A percentile compares a stretch with the other conserved stretches of the same genome.
Conservation (phyloP, 352 stramenopile genomes). For the Globisporangium heterothallicum region DNA sequence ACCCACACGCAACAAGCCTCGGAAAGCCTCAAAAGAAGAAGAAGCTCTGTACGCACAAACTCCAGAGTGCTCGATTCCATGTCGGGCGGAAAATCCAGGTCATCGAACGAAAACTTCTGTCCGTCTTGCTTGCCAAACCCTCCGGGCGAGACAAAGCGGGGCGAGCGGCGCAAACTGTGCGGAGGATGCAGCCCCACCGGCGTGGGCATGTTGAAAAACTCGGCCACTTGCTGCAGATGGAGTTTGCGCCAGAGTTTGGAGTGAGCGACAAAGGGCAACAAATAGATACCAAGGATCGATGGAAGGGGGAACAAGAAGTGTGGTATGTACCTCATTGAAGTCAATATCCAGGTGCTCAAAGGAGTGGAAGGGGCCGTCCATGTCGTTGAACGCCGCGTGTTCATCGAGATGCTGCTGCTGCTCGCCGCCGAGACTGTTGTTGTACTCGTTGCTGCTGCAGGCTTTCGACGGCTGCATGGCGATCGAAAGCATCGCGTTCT, state of each 20-base stretch:
- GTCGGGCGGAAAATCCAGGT: conserved; percentile 69
- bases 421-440: conserved; percentile 1
- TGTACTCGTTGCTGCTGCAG: conserved; percentile 11
- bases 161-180: conserved; percentile 69
- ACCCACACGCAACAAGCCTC: too few species aligned
- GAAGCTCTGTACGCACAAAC: conserved; percentile 44
- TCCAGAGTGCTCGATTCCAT: conserved; percentile 68
- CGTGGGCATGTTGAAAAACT: conserved; percentile 78
- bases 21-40: neutral
- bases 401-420: conserved; percentile 23
- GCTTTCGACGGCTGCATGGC: conserved; percentile 28
- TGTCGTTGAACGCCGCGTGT: conserved; percentile 39
- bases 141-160: conserved; percentile 60
- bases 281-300: neutral
- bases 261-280: neutral
- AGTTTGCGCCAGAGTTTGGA: neutral
- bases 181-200: conserved; percentile 51
- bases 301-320: too few species aligned
- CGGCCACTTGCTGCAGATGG: conserved; percentile 58
- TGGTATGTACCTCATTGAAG: conserved; percentile 66
- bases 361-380: conserved; percentile 63
- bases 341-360: conserved; percentile 86
- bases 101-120: conserved; percentile 84
- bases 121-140: conserved; percentile 67
- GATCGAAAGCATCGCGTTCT: conserved; percentile 19